Evolutionary conservation across 768 basidiomycete species (phyloP).

Genomic region (Suillus paluster): DNA sequence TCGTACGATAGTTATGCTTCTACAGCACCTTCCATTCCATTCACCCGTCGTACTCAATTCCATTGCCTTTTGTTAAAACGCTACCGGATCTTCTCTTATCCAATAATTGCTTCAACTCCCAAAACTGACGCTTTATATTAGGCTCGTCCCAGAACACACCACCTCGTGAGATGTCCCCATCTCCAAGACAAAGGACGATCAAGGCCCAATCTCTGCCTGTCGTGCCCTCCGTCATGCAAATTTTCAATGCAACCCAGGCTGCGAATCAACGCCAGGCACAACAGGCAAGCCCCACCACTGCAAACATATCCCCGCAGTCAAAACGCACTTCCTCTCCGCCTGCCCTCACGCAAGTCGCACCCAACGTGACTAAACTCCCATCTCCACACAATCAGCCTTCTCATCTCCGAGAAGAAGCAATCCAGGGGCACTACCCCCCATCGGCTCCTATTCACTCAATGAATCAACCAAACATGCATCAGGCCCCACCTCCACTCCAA

Average conservation of each 20-base stretch:
- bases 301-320: slow-evolving; percentile 38
- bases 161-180: slow-evolving; percentile 48
- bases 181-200: slow-evolving; percentile 53
- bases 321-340: slow-evolving; percentile 38
- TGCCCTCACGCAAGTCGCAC: slow-evolving; percentile 36
- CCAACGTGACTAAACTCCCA: slow-evolving; percentile 36
- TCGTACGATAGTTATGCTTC: slow-evolving; percentile 13
- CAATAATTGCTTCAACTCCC: slow-evolving; percentile 4
- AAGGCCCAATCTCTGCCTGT: slow-evolving; percentile 68
- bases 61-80: slow-evolving; percentile 9
- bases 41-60: neutral
- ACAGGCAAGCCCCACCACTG: slow-evolving; percentile 40
- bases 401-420: slow-evolving; percentile 35
- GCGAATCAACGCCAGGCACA: slow-evolving; percentile 42
- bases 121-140: slow-evolving; percentile 15
- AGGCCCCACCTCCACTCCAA: slow-evolving; percentile 39
- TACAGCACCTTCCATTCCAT: slow-evolving; percentile 5
- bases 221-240: slow-evolving; percentile 59
- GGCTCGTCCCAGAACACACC: slow-evolving; percentile 34
- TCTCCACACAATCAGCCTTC: slow-evolving; percentile 27
- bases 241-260: slow-evolving; percentile 47
- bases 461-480: slow-evolving; percentile 34
- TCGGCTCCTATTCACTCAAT: slow-evolving; percentile 38
- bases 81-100: slow-evolving; percentile 16
- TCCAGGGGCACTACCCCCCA: slow-evolving; percentile 49